Evolutionary conservation across 1,284 basidiomycete species (phyloP), one percentile per base, ranked within the genome.

Genomic region (Microbotryum silenes-acaulis): DNA sequence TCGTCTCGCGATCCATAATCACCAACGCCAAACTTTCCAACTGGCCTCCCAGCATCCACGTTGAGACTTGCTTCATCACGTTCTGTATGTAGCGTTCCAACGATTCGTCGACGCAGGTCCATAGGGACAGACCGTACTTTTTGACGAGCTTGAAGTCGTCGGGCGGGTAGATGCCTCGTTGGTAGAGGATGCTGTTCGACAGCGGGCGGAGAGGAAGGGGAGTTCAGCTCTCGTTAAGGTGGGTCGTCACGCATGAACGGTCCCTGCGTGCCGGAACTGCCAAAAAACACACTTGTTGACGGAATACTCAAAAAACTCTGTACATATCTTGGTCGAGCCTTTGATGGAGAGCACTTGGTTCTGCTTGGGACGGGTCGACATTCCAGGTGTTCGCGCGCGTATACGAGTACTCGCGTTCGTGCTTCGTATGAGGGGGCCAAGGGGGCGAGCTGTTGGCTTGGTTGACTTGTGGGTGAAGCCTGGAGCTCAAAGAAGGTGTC

Each of bases 101-200:
- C 1, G 88, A 88, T 57, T 93, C 85, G 72, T 98, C 93, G 66
- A 92, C 88, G 1, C 92, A 96, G 3, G 96, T 86, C 31, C 98
- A 82, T 70, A 99, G 89, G 1, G 91, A 93, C 68, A 97, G 86
- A 0, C 94, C 94, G 71, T 97, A 98, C 76, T 97, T 98, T 77
- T 97, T 97, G 60, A 97, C 91, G 87, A 93, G 65, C 72, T 96
- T 93, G 75, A 99, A 99, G 76, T 99, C 96, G 76, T 98, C 94
- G 0, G 90, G 86, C 1, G 96, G 93, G 75, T 98, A 99, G 33
- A 99, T 90, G 57, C 90, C 91, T 33, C 96, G 83, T 77, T 98
- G 94, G 77, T 96, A 98, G 52, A 99, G 80, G 72, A 99, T 97
- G 21, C 90, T 93, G 72, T 31, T 42, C 37, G 31, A 56, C 21